Base-by-base conservation (phyloP, 345 rosid genomes). In the Combretum micranthum region DNA sequence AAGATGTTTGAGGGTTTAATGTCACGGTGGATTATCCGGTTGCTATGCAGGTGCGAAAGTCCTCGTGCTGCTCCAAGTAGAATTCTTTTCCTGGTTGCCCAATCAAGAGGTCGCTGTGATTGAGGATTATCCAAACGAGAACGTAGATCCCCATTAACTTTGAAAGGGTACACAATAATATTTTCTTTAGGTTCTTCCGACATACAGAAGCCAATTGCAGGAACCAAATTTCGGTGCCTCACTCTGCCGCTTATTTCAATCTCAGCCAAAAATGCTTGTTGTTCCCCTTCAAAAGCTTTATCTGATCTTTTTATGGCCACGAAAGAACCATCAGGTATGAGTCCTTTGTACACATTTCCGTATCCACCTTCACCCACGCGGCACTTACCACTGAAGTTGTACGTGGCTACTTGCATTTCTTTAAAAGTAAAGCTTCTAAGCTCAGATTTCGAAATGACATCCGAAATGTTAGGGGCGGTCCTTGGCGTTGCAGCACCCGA, bases 121-220 rank as follows among this genome's bases (percentile, higher is more conserved):
- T n/a, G n/a, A n/a, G 3, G 54, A 13, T 26, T 47, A 17, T n/a
- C 12, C 44, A 60, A 46, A 4, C 7, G 12, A 0, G 11, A 0
- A 4, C n/a, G 55, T 15, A 1, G 15, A 20, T 20, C 8, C 15
- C 6, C 9, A 52, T 61, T 51, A 21, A 52, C 16, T 51, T 45
- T 54, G 16, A 26, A 47, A 7, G 60, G 67, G 47, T 39, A 63
- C 26, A n/a, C n/a, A n/a, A n/a, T n/a, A n/a, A n/a, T n/a, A n/a
- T n/a, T n/a, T n/a, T n/a, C n/a, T n/a, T n/a, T n/a, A n/a, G n/a
- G n/a, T n/a, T n/a, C n/a, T n/a, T n/a, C n/a, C n/a, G n/a, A n/a
- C n/a, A n/a, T n/a, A n/a, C n/a, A n/a, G n/a, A n/a, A n/a, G n/a
- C n/a, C n/a, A n/a, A n/a, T n/a, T n/a, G n/a, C n/a, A n/a, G n/a